Evolutionary conservation across 2,329 filamentous ascomycete genomes (phyloP), one percentile per base, ranked within the genome.

Genomic region (Kalmusia sp.): DNA sequence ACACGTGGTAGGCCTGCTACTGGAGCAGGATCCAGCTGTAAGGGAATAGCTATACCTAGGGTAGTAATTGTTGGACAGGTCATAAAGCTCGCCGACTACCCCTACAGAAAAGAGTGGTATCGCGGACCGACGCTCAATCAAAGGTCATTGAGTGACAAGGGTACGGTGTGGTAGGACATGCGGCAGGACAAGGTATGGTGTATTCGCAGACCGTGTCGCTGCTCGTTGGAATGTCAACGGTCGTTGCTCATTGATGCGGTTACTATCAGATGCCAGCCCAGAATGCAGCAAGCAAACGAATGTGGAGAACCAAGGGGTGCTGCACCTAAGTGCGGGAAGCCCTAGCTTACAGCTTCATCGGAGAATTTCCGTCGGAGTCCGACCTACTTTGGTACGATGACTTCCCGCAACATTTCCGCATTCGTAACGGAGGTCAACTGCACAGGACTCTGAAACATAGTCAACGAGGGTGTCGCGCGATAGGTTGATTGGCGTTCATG

Each of bases 361-460:
- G 43, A 46, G 43, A 37, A 46, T 46, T 35, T 35, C 3, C 14
- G 30, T 46, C 31, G 43, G 43, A 35, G 43, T 28, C 43, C 43
- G 43, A 37, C 43, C 43, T 37, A 6, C 43, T 46, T 46, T 27
- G 25, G 43, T 17, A 35, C 19, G 31, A 25, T n/a, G 8, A 25
- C 17, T 35, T 27, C 43, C 21, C 30, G n/a, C 21, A 17, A 46
- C 15, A 41, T 27, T 41, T 19, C 43, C 28, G 22, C 6, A 1
- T 27, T 35, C 21, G n/a, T 44, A 21, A 33, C 40, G 27, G 15
- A 44, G 24, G 3, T 21, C 11, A 11, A 44, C 40, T 22, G 17
- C n/a, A 15, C 33, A 17, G 25, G 40, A 33, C 27, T 14, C 12
- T 8, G 28, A 22, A 24, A 34, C 17, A 24, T 8, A 12, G 17